Conservation (phyloP, 1,284 basidiomycete genomes). For the Sporisorium graminicola region DNA sequence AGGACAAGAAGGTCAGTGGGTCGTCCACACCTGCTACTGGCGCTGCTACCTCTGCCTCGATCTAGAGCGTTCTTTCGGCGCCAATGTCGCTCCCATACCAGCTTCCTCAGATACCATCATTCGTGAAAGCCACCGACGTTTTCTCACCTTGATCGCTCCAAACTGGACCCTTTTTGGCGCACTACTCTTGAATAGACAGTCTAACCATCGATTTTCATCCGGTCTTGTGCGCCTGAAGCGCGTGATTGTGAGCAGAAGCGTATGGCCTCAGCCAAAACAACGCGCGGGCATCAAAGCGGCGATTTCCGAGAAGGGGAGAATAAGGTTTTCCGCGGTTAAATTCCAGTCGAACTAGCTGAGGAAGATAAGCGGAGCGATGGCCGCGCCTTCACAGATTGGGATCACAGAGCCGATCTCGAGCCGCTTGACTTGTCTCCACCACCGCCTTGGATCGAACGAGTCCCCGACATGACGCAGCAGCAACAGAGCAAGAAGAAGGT, state of each 20-base stretch:
- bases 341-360: background rate
- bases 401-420: background rate
- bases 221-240: background rate
- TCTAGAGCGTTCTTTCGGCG: background rate
- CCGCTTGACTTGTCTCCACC: background rate
- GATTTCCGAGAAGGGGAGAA: background rate
- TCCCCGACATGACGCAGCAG: slow-evolving; percentile 31
- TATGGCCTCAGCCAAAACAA: too few relatives aligned
- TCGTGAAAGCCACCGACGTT: too few relatives aligned
- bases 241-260: background rate
- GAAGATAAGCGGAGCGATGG: slow-evolving; percentile 7
- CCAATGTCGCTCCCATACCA: slow-evolving; percentile 17
- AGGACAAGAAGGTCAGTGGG: slow-evolving; percentile 40
- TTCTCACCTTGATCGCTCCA: too few relatives aligned
- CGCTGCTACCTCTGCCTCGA: slow-evolving; percentile 21
- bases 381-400: background rate
- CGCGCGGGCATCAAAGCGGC: slow-evolving; percentile 13
- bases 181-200: background rate
- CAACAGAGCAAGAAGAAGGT: slow-evolving; percentile 46
- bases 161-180: background rate
- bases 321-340: slow-evolving; percentile 10
- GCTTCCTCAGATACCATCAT: slow-evolving; percentile 25
- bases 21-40: slow-evolving; percentile 16
- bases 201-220: background rate
- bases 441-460: background rate